These are phyloP conservation scores for Ilex aquifolium DNA, from an alignment of 257 asterid species.

Conservation along the genomic window DNA sequence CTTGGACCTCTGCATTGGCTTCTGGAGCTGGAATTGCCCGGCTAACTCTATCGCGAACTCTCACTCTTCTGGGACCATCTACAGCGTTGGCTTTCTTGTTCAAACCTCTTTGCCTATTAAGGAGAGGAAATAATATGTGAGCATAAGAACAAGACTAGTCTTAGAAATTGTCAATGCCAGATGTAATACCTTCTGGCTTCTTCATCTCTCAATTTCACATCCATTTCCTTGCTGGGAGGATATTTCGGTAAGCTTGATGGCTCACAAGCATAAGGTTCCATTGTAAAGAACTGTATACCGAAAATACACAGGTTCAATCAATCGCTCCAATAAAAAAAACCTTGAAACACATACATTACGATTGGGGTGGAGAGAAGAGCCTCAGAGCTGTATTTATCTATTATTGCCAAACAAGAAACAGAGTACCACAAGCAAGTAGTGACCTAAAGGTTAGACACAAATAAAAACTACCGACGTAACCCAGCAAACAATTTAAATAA, in stretches of 20 bases:
- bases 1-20: slow-evolving; percentile 92
- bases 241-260: slow-evolving; percentile 80
- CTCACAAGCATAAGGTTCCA: slow-evolving; percentile 81
- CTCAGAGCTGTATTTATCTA: too few relatives aligned
- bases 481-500: too few relatives aligned
- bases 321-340: neutral
- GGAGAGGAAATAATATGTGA: slow-evolving; percentile 15
- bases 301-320: neutral
- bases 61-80: slow-evolving; percentile 57
- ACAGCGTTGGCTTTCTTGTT: slow-evolving; percentile 41
- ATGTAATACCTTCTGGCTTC: slow-evolving; percentile 63
- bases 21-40: slow-evolving; percentile 89
- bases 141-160: slow-evolving; percentile 5
- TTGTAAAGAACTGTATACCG: slow-evolving; percentile 51
- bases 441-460: too few relatives aligned
- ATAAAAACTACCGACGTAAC: too few relatives aligned
- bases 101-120: slow-evolving; percentile 52
- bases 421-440: neutral
- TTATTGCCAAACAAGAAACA: too few relatives aligned
- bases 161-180: slow-evolving; percentile 10
- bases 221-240: slow-evolving; percentile 97
- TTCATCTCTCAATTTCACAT: slow-evolving; percentile 78
- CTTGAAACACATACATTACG: too few relatives aligned
- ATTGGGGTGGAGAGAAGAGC: too few relatives aligned
- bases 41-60: slow-evolving; percentile 54